Evolutionary conservation across 306 rosid genomes (phyloP), one percentile per base, ranked within the genome.

Genomic region (Lablab purpureus): DNA sequence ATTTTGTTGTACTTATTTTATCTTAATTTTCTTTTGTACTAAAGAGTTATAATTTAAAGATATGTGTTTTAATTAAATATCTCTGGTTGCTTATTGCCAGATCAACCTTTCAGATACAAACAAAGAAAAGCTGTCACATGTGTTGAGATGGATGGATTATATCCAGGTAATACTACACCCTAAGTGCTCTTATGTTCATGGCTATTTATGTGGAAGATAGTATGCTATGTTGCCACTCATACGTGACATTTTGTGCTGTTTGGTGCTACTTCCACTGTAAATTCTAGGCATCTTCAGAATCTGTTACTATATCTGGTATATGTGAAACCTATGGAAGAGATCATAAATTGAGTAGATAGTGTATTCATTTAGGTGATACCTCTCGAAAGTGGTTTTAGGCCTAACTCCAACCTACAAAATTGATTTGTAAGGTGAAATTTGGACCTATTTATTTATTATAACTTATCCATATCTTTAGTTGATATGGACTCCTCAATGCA

Each of bases 81-180:
- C 36, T 60, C 47, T 83, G 81, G 87, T 83, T 87, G 71, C 72
- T 87, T 82, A 71, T 76, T 83, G 75, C 84, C 90, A 96, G 99
- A 81, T 80, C 87, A 87, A 84, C 70, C 91, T 95, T 84, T 68
- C 91, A 25, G 85, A 82, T 13, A 52, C 88, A 15, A 87, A 88
- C 72, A 88, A 79, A 82, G 87, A 88, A 66, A 87, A 88, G 67
- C 81, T 93, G 69, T 89, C 89, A 7, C 93, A 96, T 85, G 77
- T 93, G 18, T 28, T 93, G 81, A 93, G 99, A 90, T 96, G 99
- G 98, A 23, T 82, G 45, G 96, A 89, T 81, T 89, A 89, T 85
- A 89, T 93, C 83, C 98, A 96, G 92, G 98, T 96, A 88, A 73
- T 71, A 47, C 82, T 68, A 4, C 66, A 27, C 41, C 10, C 68